Evolutionary conservation across 768 basidiomycete genomes (phyloP).

Genomic region (Macrolepiota albuminosa): DNA sequence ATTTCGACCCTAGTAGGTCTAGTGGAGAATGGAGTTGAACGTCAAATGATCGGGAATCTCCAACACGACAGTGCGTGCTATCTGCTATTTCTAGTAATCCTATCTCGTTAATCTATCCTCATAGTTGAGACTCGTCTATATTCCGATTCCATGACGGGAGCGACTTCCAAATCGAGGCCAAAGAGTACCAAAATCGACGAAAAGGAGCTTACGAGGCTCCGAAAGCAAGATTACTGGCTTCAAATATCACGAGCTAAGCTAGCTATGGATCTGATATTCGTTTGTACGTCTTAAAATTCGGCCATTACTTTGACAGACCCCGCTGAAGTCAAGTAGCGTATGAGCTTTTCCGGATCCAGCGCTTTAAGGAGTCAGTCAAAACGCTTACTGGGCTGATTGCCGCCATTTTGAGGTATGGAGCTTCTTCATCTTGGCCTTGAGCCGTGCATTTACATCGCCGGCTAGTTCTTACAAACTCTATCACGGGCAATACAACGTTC

Average conservation of each 20-base stretch:
- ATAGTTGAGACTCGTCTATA: slow-evolving; percentile 72
- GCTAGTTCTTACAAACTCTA: slow-evolving; percentile 68
- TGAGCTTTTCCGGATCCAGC: slow-evolving; percentile 68
- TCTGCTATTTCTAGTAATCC: neutral
- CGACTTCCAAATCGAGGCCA: slow-evolving; percentile 66
- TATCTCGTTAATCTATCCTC: neutral
- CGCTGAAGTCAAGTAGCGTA: slow-evolving; percentile 47
- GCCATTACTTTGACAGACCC: slow-evolving; percentile 8
- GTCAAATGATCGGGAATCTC: slow-evolving; percentile 60
- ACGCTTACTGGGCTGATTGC: slow-evolving; percentile 64
- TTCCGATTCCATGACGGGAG: slow-evolving; percentile 64
- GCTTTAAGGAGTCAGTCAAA: slow-evolving; percentile 55
- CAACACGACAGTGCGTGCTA: slow-evolving; percentile 54
- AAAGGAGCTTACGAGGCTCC: slow-evolving; percentile 63
- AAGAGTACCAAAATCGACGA: slow-evolving; percentile 56
- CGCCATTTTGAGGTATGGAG: slow-evolving; percentile 66
- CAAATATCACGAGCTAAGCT: slow-evolving; percentile 67
- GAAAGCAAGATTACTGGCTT: slow-evolving; percentile 74
- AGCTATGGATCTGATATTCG: slow-evolving; percentile 82
- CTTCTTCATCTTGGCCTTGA: slow-evolving; percentile 1
- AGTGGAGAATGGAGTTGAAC: slow-evolving; percentile 80
- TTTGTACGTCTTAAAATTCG: slow-evolving; percentile 49
- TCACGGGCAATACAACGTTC: slow-evolving; percentile 59
- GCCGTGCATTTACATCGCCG: slow-evolving; percentile 9
- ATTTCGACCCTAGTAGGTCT: slow-evolving; percentile 72